Evolutionary conservation across 2,329 filamentous ascomycete species (phyloP), one percentile per base, ranked within the genome.

Genomic region (Fusarium sp.): DNA sequence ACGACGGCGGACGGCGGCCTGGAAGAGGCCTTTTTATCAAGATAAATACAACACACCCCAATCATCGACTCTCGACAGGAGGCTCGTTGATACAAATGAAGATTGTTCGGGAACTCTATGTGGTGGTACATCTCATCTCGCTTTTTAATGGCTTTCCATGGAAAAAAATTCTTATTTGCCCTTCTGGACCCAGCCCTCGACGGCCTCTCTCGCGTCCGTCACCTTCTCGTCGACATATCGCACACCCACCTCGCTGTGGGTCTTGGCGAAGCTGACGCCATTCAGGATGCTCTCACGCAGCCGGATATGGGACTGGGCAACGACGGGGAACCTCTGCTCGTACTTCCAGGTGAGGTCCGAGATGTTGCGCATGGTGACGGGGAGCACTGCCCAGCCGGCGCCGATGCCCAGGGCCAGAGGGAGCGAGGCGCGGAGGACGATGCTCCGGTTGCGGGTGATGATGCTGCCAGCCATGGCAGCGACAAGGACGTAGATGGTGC

Each of bases 391-490:
- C 89, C 93, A 96, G 64, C 92, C 93, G 61, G 93, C 92, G 61
- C 89, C 89, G 68, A 97, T 83, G 71, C 94, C 96, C 44, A 97
- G 88, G 18, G 90, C 89, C 54, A 95, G 81, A 10, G 96, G 96
- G 2, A 92, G 86, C 2, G 90, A 84, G 58, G 90, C 89, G 72
- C 96, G 90, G 58, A 99, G 83, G 68, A 97, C 79, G 68, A 98
- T 86, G 80, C 91, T 94, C 74, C 95, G 90, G 84, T 97, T 96
- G 69, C 95, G 89, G 60, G 92, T 89, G 60, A 97, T 84, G 78
- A 99, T 98, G 80, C 89, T 93, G 73, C 95, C 96, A 34, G 96
- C 93, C 94, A 99, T 97, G 75, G 93, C 90, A 42, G 94, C 91
- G 51, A 99, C 94, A 29, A 97, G 87, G 50, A 98, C 93, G 82